These are phyloP conservation scores for Fusarium ramigenum DNA, from an alignment of 2,329 filamentous ascomycete genomes.

Conservation along the genomic window DNA sequence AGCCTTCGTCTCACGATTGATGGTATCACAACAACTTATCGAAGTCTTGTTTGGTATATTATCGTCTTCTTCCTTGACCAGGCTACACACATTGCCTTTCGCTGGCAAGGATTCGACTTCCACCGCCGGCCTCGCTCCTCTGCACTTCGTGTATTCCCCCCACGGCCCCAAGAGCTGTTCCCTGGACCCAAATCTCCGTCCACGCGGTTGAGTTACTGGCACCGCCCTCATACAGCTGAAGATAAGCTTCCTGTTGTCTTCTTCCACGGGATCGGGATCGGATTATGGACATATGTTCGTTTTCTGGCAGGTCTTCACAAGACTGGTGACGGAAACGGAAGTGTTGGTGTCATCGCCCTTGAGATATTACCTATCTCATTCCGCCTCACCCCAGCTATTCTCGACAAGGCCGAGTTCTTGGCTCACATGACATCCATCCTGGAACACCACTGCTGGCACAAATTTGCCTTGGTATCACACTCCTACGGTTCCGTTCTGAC, in stretches of 20 bases:
- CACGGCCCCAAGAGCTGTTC: conserved; percentile 61
- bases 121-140: conserved; percentile 51
- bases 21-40: conserved; percentile 66
- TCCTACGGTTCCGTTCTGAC: conserved; percentile 72
- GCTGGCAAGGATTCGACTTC: conserved; percentile 61
- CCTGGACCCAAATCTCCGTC: conserved; percentile 58
- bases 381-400: conserved; percentile 65
- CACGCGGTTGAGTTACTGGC: conserved; percentile 69
- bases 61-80: conserved; percentile 66
- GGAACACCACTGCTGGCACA: conserved; percentile 63
- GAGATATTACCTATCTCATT: conserved; percentile 74
- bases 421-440: conserved; percentile 66
- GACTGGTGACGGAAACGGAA: conserved; percentile 46
- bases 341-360: conserved; percentile 70
- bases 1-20: conserved; percentile 74
- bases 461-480: conserved; percentile 69
- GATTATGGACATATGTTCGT: conserved; percentile 68
- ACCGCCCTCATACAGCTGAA: conserved; percentile 65
- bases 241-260: conserved; percentile 69
- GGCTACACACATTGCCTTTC: conserved; percentile 56
- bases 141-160: conserved; percentile 62
- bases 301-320: conserved; percentile 64
- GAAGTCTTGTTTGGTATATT: conserved; percentile 71
- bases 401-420: conserved; percentile 63
- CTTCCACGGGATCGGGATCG: conserved; percentile 76